Conservation (phyloP, 2,329 filamentous ascomycete genomes). For the Cladosporium halotolerans region DNA sequence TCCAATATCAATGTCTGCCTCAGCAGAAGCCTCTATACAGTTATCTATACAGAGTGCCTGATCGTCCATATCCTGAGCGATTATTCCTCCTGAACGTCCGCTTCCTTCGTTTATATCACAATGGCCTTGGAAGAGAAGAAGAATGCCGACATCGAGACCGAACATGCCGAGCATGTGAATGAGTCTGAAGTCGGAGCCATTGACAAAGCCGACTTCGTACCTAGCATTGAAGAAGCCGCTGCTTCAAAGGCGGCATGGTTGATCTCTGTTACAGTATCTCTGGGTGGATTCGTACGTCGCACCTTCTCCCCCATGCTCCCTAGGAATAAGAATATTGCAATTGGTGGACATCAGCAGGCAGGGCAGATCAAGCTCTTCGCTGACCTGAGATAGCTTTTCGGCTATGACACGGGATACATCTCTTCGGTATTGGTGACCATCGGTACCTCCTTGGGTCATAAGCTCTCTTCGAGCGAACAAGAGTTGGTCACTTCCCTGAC, state of each 20-base stretch:
- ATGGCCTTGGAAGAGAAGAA: conserved; percentile 2
- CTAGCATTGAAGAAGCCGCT: conserved; percentile 35
- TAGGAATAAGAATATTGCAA: neutral
- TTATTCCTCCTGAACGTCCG: neutral
- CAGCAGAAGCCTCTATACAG: neutral
- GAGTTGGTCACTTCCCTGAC: conserved; percentile 49
- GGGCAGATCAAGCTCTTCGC: neutral
- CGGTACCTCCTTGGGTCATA: conserved; percentile 34
- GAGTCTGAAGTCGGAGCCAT: neutral
- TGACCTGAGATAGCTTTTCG: conserved; percentile 17
- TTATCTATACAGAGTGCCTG: neutral
- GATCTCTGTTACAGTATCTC: conserved; percentile 32
- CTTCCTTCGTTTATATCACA: neutral
- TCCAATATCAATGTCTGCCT: neutral
- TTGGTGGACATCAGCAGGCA: neutral
- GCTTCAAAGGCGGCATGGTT: conserved; percentile 36
- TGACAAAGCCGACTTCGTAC: conserved; percentile 21
- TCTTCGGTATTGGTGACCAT: conserved; percentile 41
- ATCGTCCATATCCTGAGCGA: neutral
- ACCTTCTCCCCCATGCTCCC: neutral
- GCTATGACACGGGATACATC: conserved; percentile 45
- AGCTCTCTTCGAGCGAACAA: conserved; percentile 39
- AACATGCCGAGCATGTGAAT: conserved; percentile 6
- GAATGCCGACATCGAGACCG: conserved; percentile 6
- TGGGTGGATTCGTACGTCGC: conserved; percentile 26